Percentiles rank a stretch among this genome's conserved stretches.
Evolutionary conservation across 2,329 filamentous ascomycete genomes (phyloP).

Genomic region (Nemania sp.): DNA sequence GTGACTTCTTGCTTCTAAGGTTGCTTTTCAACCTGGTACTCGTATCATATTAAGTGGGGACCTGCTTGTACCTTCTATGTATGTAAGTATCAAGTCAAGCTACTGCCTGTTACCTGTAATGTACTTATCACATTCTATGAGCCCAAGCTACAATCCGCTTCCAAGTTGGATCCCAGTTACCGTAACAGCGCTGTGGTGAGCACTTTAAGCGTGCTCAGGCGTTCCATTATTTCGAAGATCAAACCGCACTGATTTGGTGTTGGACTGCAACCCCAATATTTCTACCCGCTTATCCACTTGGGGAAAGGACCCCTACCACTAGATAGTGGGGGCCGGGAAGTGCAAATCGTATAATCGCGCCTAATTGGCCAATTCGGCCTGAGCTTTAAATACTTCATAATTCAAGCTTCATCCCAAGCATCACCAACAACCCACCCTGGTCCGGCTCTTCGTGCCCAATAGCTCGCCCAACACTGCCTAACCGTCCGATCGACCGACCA

Average conservation of each 20-base stretch:
- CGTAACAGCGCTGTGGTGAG: no score
- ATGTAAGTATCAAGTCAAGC: no score
- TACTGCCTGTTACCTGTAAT: no score
- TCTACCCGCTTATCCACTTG: slow-evolving; percentile 5
- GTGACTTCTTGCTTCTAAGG: not conserved
- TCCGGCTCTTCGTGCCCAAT: slow-evolving; percentile 4
- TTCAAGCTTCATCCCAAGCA: slow-evolving; percentile 5
- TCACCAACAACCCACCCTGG: not conserved
- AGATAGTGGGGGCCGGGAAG: no score
- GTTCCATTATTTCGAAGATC: no score
- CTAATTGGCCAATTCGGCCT: slow-evolving; percentile 18
- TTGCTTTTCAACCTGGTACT: no score
- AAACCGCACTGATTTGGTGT: not conserved
- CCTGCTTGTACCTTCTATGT: no score
- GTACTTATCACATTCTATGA: no score
- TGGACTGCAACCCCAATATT: not conserved
- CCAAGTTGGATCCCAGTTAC: no score
- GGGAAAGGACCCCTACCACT: slow-evolving; percentile 8
- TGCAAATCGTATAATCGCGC: not conserved
- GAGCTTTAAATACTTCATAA: not conserved
- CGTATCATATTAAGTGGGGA: no score
- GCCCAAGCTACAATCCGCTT: no score
- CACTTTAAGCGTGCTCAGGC: no score
- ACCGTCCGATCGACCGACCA: not conserved
- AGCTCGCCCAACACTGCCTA: not conserved